Evolutionary conservation across 345 rosid genomes (phyloP), one percentile per base, ranked within the genome.

Genomic region (Anastatica hierochuntica): DNA sequence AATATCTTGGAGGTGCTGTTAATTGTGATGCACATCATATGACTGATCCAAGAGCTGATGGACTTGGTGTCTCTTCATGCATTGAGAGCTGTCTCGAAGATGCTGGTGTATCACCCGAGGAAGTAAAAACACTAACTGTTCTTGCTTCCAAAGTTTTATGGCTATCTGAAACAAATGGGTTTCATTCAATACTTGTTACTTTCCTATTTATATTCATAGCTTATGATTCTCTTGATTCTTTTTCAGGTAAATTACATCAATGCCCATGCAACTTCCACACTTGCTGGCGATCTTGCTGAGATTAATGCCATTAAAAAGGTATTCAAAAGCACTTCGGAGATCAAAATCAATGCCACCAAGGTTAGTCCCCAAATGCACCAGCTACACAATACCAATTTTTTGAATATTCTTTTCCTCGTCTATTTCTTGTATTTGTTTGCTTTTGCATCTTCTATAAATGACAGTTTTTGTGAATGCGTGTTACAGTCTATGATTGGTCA

Each of bases 41-140:
- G 97, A 94, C 97, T 49, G 95, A 85, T 74, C 99, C 99, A 29
- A 85, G 99, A 73, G 73, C 92, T 71, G 99, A 94, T 77, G 99
- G 99, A 8, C 95, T 88, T 74, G 99, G 99, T 34, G 97, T 94
- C 55, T 94, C 99, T 65, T 68, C 97, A 16, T 85, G 99, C 79
- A 94, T 94, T 54, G 78, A 77, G 76, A 83, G 89, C 60, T 80
- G 92, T 71, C 97, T 94, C 68, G 89, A 81, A 67, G 97, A 94
- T 77, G 97, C 99, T 26, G 97, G 97, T 55, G 97, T 94, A 38
- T 88, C 99, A 27, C 97, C 89, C 11, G 99, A 88, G 66, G 97
- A 85, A 90, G 97, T 83, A 66, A 17, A n/a, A n/a, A n/a, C n/a
- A n/a, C n/a, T n/a, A n/a, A n/a, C n/a, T n/a, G n/a, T n/a, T n/a